Evolutionary conservation across 768 basidiomycete species (phyloP).

Genomic region (Roridomyces roridus): DNA sequence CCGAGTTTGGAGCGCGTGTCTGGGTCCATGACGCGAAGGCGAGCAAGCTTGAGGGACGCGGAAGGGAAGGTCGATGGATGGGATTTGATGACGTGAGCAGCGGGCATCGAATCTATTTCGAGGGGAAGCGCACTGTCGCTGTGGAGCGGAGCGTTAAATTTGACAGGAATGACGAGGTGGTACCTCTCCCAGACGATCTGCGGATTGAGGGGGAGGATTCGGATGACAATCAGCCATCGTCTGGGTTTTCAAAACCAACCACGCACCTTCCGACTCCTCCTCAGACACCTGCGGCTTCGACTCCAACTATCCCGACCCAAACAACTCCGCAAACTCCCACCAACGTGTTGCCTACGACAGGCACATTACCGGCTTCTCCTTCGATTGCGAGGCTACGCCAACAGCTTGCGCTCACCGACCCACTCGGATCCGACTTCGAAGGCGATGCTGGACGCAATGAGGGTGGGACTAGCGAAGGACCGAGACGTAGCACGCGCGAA

Average conservation of each 20-base stretch:
- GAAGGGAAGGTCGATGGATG: constrained; percentile 37
- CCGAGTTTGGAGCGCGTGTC: constrained; percentile 25
- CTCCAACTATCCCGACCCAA: neutral
- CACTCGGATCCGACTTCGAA: neutral
- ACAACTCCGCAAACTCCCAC: neutral
- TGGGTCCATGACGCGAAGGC: constrained; percentile 28
- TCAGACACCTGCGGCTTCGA: too few relatives aligned
- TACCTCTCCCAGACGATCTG: constrained; percentile 3
- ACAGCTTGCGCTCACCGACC: neutral
- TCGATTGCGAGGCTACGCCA: neutral
- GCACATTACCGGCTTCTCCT: neutral
- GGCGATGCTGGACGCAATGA: too few relatives aligned
- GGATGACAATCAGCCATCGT: neutral
- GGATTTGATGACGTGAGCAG: constrained; percentile 40
- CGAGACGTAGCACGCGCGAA: too few relatives aligned
- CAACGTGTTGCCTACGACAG: neutral
- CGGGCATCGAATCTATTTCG: constrained; percentile 39
- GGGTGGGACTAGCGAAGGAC: too few relatives aligned
- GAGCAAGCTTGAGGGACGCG: constrained; percentile 33
- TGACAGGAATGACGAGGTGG: constrained; percentile 13
- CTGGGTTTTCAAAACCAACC: neutral
- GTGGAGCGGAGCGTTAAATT: constrained; percentile 38
- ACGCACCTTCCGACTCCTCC: neutral
- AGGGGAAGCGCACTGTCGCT: constrained; percentile 26
- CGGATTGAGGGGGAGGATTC: constrained; percentile 27